Percentiles rank a stretch among this genome's conserved stretches.
Evolutionary conservation across 2,329 filamentous ascomycete species (phyloP).

Genomic region (Monosporascus sp.): DNA sequence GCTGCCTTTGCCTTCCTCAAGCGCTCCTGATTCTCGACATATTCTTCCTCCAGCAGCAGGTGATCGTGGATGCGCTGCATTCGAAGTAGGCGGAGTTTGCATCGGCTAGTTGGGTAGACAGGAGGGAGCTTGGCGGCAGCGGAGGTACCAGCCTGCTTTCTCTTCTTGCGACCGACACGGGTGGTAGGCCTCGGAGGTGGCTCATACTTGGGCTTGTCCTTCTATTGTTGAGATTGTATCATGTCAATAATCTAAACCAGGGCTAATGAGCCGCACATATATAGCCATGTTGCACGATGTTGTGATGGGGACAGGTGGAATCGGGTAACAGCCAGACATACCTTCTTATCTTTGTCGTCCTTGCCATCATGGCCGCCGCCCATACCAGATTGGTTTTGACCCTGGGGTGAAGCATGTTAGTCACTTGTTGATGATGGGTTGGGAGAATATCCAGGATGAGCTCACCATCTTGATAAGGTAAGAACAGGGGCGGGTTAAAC

Average conservation of each 20-base stretch:
- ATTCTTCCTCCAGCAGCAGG: slow-evolving; percentile 93
- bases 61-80: slow-evolving; percentile 99
- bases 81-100: slow-evolving; percentile 91
- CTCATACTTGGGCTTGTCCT: slow-evolving; percentile 99
- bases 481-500: slow-evolving; percentile 9
- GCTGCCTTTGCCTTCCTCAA: slow-evolving; percentile 85
- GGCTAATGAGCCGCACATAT: background rate
- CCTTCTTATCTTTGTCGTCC: slow-evolving; percentile 93
- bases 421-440: background rate
- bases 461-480: slow-evolving; percentile 22
- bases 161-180: slow-evolving; percentile 97
- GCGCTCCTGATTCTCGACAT: slow-evolving; percentile 97
- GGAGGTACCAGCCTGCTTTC: slow-evolving; percentile 87
- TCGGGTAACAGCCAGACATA: slow-evolving; percentile 29
- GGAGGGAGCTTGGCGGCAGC: slow-evolving; percentile 91
- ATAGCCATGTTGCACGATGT: background rate
- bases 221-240: slow-evolving; percentile 47
- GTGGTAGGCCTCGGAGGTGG: slow-evolving; percentile 95
- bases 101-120: slow-evolving; percentile 91
- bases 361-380: slow-evolving; percentile 72
- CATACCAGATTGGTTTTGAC: slow-evolving; percentile 83
- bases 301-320: background rate
- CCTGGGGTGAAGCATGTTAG: slow-evolving; percentile 39
- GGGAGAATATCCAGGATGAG: background rate
- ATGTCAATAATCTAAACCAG: background rate